Percentiles rank a stretch among this genome's conserved stretches.
phyloP scores from a whole-genome alignment of 2,329 filamentous ascomycete species.

The Alternaria conjuncta region DNA sequence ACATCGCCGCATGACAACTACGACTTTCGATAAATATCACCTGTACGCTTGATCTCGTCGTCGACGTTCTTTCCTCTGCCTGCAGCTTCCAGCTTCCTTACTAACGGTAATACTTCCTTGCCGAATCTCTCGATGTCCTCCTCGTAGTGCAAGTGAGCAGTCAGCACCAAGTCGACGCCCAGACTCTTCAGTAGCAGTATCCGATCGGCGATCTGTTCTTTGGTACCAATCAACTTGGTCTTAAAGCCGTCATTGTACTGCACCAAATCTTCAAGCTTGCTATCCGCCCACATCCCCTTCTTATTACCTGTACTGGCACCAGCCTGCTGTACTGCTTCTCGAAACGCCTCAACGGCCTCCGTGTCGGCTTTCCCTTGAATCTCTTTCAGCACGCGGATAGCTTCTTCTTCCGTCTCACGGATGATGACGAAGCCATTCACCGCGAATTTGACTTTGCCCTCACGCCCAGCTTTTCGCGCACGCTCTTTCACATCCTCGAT shows the following conservation, averaged over 20 bases:
- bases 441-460: conserved; percentile 56
- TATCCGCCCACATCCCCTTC: conserved; percentile 62
- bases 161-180: conserved; percentile 53
- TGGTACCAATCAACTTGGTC: conserved; percentile 61
- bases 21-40: conserved; percentile 52
- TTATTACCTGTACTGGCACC: conserved; percentile 56
- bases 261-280: conserved; percentile 60
- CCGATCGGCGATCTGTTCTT: conserved; percentile 59
- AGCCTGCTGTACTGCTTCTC: conserved; percentile 58
- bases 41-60: conserved; percentile 56
- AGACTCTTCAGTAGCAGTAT: conserved; percentile 58
- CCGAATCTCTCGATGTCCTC: conserved; percentile 61
- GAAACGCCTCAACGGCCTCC: conserved; percentile 59
- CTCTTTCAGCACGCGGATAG: conserved; percentile 56
- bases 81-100: conserved; percentile 56
- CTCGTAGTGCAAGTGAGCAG: conserved; percentile 60
- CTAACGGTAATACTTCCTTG: conserved; percentile 55
- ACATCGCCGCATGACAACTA: background rate
- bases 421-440: conserved; percentile 60
- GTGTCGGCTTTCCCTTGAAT: conserved; percentile 61
- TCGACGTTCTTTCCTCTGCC: conserved; percentile 57
- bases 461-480: conserved; percentile 54
- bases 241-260: conserved; percentile 65
- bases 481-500: conserved; percentile 58
- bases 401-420: conserved; percentile 59